Conservation (phyloP, 208 protist genomes). For the Trypanosoma cruzi region DNA sequence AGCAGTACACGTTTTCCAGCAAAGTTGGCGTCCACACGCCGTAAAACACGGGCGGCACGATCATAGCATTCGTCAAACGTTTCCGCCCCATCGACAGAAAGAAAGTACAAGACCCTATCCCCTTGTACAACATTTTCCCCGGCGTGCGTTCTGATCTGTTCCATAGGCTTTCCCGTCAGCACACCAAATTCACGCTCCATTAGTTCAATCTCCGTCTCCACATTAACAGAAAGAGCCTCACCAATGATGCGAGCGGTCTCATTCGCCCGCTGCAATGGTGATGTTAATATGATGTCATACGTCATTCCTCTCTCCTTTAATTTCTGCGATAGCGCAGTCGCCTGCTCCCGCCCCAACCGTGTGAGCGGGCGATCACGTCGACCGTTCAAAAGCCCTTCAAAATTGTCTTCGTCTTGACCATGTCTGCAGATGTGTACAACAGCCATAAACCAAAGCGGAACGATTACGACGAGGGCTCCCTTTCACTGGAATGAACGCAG, state of each 20-base stretch:
- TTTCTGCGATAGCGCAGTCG: constrained; percentile 47
- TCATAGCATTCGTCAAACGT: constrained; percentile 76
- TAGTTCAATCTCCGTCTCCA: constrained; percentile 53
- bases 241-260: constrained; percentile 72
- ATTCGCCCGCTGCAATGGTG: constrained; percentile 72
- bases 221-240: constrained; percentile 35
- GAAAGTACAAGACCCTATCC: constrained; percentile 89
- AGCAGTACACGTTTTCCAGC: constrained; percentile 73
- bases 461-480: too few species aligned
- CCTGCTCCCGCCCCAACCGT: constrained; percentile 66
- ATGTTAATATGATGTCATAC: constrained; percentile 74
- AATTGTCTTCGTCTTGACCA: constrained; percentile 92
- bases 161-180: constrained; percentile 74
- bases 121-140: constrained; percentile 74
- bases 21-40: constrained; percentile 53
- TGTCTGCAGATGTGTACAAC: constrained; percentile 81
- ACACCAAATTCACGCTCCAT: constrained; percentile 92
- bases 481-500: too few species aligned
- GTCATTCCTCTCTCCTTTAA: constrained; percentile 41
- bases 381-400: constrained; percentile 77
- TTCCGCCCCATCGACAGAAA: constrained; percentile 65
- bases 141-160: constrained; percentile 64
- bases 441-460: constrained; percentile 38
- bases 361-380: constrained; percentile 85
- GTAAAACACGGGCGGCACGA: constrained; percentile 66